Conservation (phyloP, 768 basidiomycete genomes). For the Trametes maxima region DNA sequence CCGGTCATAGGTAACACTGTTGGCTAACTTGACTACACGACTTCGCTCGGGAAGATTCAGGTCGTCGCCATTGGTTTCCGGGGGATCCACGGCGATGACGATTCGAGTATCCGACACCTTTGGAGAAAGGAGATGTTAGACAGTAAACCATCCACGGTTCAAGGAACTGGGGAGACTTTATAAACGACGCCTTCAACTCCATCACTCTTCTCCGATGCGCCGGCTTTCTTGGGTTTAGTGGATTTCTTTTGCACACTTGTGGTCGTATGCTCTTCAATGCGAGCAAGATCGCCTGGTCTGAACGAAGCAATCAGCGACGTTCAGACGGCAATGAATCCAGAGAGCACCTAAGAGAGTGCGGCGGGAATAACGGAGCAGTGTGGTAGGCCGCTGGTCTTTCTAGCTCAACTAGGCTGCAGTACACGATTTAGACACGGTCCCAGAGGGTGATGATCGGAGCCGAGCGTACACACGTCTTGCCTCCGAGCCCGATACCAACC, state of each 20-base stretch:
- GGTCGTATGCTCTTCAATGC: conserved; percentile 73
- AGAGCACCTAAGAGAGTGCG: conserved; percentile 78
- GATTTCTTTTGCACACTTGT: conserved; percentile 40
- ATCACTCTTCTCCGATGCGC: conserved; percentile 33
- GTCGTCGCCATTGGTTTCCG: conserved; percentile 61
- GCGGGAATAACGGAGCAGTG: conserved; percentile 67
- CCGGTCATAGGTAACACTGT: conserved; percentile 92
- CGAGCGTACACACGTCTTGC: conserved; percentile 70
- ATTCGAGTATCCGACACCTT: conserved; percentile 83
- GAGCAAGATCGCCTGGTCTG: conserved; percentile 87
- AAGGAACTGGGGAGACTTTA: conserved; percentile 49
- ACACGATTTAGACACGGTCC: conserved; percentile 27
- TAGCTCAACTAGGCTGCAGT: conserved; percentile 80
- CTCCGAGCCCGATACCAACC: conserved; percentile 86
- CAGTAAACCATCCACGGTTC: neutral
- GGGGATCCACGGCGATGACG: conserved; percentile 73
- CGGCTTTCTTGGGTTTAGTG: conserved; percentile 51
- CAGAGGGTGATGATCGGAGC: neutral
- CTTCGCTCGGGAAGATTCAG: conserved; percentile 85
- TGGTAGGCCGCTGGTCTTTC: conserved; percentile 85
- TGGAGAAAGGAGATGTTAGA: neutral
- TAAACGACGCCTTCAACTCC: conserved; percentile 83
- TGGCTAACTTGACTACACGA: conserved; percentile 85
- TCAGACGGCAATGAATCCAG: neutral
- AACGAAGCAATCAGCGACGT: neutral